Percentiles rank a stretch among this genome's conserved stretches.
Evolutionary conservation across 768 basidiomycete species (phyloP).

Genomic region (Boletus rubropictus): DNA sequence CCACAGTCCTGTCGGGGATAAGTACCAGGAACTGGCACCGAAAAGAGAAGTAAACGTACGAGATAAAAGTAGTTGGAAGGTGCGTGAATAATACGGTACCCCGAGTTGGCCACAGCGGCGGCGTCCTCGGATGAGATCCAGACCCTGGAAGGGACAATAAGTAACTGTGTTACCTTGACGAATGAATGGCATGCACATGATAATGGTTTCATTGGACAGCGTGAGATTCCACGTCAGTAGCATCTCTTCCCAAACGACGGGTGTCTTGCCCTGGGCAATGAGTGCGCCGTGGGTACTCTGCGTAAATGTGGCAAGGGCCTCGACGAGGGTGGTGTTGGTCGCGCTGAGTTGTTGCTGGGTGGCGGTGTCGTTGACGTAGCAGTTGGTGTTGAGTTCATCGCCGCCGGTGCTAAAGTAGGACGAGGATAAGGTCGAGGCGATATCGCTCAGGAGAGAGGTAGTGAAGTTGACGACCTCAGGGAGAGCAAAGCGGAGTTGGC

Average conservation of each 20-base stretch:
- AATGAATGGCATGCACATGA: slow-evolving; percentile 28
- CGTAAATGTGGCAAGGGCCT: slow-evolving; percentile 62
- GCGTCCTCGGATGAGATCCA: slow-evolving; percentile 45
- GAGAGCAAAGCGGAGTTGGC: slow-evolving; percentile 72
- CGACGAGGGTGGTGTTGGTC: slow-evolving; percentile 48
- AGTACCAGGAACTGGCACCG: neutral
- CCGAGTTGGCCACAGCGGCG: slow-evolving; percentile 33
- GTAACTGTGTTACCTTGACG: neutral
- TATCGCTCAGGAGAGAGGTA: slow-evolving; percentile 43
- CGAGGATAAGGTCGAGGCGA: slow-evolving; percentile 49
- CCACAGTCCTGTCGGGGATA: slow-evolving; percentile 38
- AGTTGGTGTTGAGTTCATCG: slow-evolving; percentile 68
- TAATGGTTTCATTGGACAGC: slow-evolving; percentile 37
- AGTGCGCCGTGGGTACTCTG: slow-evolving; percentile 54
- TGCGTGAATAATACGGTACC: slow-evolving; percentile 42
- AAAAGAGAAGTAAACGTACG: slow-evolving; percentile 8
- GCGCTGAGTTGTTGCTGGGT: slow-evolving; percentile 52
- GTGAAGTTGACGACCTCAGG: slow-evolving; percentile 57
- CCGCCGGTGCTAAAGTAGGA: slow-evolving; percentile 76
- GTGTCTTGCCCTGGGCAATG: slow-evolving; percentile 54
- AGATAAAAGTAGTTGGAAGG: slow-evolving; percentile 53
- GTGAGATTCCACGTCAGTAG: slow-evolving; percentile 35
- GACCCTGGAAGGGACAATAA: slow-evolving; percentile 24
- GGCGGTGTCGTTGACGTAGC: slow-evolving; percentile 56
- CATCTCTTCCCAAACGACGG: slow-evolving; percentile 80